phyloP scores from a whole-genome alignment of 768 basidiomycete genomes.

The Pisolithus albus region DNA sequence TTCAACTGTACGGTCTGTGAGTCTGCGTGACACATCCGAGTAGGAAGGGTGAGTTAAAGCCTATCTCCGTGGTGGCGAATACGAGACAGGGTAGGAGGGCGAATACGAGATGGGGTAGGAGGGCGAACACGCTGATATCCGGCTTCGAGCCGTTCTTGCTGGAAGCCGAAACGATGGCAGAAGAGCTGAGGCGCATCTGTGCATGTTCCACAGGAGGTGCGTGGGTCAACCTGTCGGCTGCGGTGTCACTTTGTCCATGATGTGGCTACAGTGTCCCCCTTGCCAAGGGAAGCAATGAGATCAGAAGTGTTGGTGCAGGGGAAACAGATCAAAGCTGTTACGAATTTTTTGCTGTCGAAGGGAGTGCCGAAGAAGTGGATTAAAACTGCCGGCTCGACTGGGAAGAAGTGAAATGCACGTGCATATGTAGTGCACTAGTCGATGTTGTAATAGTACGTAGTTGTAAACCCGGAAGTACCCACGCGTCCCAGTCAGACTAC shows the following conservation, averaged over 20 bases:
- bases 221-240: slow-evolving; percentile 12
- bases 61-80: slow-evolving; percentile 65
- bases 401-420: slow-evolving; percentile 35
- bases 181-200: slow-evolving; percentile 69
- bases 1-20: neutral
- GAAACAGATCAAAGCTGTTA: slow-evolving; percentile 62
- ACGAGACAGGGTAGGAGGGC: slow-evolving; percentile 73
- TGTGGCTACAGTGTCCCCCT: slow-evolving; percentile 44
- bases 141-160: slow-evolving; percentile 76
- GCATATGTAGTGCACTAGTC: too few species aligned
- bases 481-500: too few species aligned
- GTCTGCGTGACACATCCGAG: neutral
- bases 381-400: slow-evolving; percentile 39
- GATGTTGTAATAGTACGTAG: too few species aligned
- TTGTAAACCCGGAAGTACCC: too few species aligned
- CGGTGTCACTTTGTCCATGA: neutral
- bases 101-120: slow-evolving; percentile 72
- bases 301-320: slow-evolving; percentile 82
- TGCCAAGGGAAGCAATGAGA: slow-evolving; percentile 50
- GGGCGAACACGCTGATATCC: slow-evolving; percentile 67
- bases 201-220: slow-evolving; percentile 74
- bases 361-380: slow-evolving; percentile 86
- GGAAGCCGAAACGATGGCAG: slow-evolving; percentile 65
- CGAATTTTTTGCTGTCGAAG: slow-evolving; percentile 56
- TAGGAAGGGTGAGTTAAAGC: slow-evolving; percentile 73